These are phyloP conservation scores for Pseudotsuga menziesii DNA, from an alignment of 75 land plant species.

Conservation along the genomic window DNA sequence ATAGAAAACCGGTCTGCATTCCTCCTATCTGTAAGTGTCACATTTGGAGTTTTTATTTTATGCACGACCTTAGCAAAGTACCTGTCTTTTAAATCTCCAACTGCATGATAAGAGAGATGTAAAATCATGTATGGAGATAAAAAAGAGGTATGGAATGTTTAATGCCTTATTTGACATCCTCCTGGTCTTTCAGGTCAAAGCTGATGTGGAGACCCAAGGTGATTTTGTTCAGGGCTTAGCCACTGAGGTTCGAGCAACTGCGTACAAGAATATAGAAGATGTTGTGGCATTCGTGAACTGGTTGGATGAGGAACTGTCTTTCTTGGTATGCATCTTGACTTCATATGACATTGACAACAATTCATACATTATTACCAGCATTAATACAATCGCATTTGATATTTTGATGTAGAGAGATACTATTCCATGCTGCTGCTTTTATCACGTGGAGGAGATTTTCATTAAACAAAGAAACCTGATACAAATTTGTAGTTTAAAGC, in stretches of 20 bases:
- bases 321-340: slow-evolving; percentile 58
- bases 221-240: slow-evolving; percentile 89
- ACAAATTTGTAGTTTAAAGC: too few species aligned
- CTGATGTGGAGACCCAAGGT: slow-evolving; percentile 87
- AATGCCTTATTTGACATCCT: slow-evolving; percentile 3
- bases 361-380: neutral
- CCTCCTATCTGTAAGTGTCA: slow-evolving; percentile 72
- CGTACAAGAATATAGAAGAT: slow-evolving; percentile 70
- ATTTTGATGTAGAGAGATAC: neutral
- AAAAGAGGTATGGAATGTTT: neutral
- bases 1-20: slow-evolving; percentile 91
- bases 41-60: neutral
- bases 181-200: slow-evolving; percentile 61
- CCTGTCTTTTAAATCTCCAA: neutral
- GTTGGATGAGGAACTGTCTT: slow-evolving; percentile 99
- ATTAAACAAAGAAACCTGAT: too few species aligned
- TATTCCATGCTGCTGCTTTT: neutral
- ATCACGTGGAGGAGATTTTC: neutral
- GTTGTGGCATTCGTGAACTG: slow-evolving; percentile 87
- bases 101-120: neutral
- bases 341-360: neutral
- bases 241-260: slow-evolving; percentile 87
- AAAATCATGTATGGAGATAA: neutral
- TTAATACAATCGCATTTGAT: neutral
- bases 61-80: neutral